phyloP scores from a whole-genome alignment of 2,329 filamentous ascomycete species.

The Plenodomus biglobosus region DNA sequence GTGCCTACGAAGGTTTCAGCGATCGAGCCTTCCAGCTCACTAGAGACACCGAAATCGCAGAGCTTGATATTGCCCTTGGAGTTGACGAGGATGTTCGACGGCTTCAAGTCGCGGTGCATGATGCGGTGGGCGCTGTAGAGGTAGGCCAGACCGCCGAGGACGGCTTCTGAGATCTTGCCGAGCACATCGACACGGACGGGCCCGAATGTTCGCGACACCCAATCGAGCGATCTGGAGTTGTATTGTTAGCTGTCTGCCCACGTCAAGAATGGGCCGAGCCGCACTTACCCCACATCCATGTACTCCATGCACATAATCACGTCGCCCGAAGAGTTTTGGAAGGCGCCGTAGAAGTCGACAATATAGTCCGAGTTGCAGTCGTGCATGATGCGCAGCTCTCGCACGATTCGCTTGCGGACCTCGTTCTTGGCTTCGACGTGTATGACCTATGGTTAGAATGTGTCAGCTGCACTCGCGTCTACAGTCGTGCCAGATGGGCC shows the following conservation, averaged over 20 bases:
- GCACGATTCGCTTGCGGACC: slow-evolving; percentile 92
- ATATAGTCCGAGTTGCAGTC: slow-evolving; percentile 97
- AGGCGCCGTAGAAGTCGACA: slow-evolving; percentile 96
- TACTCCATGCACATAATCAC: slow-evolving; percentile 99
- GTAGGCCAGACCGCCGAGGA: slow-evolving; percentile 89
- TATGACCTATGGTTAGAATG: slow-evolving; percentile 67
- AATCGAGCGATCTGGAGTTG: slow-evolving; percentile 74
- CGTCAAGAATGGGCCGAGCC: not conserved
- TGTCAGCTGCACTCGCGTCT: slow-evolving; percentile 11
- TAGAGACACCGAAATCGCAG: slow-evolving; percentile 98
- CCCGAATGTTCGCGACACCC: slow-evolving; percentile 91
- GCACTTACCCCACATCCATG: slow-evolving; percentile 92
- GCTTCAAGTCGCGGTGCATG: slow-evolving; percentile 99
- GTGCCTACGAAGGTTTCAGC: slow-evolving; percentile 98
- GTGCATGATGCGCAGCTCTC: slow-evolving; percentile 97
- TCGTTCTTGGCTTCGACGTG: slow-evolving; percentile 98
- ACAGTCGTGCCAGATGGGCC: not conserved
- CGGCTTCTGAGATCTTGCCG: slow-evolving; percentile 95
- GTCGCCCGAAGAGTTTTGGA: slow-evolving; percentile 93
- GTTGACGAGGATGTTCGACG: slow-evolving; percentile 96
- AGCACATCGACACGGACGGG: slow-evolving; percentile 94
- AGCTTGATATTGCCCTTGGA: slow-evolving; percentile 93
- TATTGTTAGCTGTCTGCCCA: slow-evolving; percentile 14
- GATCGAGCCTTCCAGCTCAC: slow-evolving; percentile 95
- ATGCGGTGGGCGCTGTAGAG: slow-evolving; percentile 95